Conservation (phyloP, 2,329 filamentous ascomycete species). For the Aspergillus fumigatus region DNA sequence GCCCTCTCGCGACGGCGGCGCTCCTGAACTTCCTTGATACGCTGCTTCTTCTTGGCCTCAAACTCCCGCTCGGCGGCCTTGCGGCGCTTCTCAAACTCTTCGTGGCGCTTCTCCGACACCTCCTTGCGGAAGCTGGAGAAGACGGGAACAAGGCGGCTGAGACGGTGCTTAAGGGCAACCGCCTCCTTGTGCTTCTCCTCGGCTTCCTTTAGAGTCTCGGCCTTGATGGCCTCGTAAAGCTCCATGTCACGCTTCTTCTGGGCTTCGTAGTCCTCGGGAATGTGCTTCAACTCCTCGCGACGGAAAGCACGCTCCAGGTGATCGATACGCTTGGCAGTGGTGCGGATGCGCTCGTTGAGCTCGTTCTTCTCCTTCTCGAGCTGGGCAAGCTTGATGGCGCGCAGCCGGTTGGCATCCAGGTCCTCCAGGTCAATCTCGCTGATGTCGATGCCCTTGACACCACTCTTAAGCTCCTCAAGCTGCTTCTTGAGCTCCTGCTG, state of each 20-base stretch:
- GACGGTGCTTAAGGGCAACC: constrained; percentile 87
- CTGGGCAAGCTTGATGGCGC: constrained; percentile 90
- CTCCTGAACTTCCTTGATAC: constrained; percentile 85
- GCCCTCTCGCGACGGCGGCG: constrained; percentile 75
- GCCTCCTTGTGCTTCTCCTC: constrained; percentile 88
- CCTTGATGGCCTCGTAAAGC: constrained; percentile 74
- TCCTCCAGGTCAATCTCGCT: constrained; percentile 70
- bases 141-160: constrained; percentile 73
- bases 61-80: constrained; percentile 89
- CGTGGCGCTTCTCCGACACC: constrained; percentile 80
- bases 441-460: constrained; percentile 74
- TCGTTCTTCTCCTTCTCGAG: constrained; percentile 98
- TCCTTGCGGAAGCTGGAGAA: constrained; percentile 81
- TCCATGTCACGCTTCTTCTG: constrained; percentile 75
- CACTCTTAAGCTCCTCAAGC: constrained; percentile 84
- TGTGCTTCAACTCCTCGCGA: constrained; percentile 90
- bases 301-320: constrained; percentile 96
- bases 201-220: constrained; percentile 71
- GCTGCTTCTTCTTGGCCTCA: constrained; percentile 81
- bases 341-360: constrained; percentile 81
- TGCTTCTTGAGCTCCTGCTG: constrained; percentile 93
- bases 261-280: constrained; percentile 75
- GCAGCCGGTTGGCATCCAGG: constrained; percentile 83
- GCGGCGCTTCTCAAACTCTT: constrained; percentile 93
- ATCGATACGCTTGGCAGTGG: constrained; percentile 92